phyloP scores from a whole-genome alignment of 179 eudicot species.

The Heliamphora ciliata region DNA sequence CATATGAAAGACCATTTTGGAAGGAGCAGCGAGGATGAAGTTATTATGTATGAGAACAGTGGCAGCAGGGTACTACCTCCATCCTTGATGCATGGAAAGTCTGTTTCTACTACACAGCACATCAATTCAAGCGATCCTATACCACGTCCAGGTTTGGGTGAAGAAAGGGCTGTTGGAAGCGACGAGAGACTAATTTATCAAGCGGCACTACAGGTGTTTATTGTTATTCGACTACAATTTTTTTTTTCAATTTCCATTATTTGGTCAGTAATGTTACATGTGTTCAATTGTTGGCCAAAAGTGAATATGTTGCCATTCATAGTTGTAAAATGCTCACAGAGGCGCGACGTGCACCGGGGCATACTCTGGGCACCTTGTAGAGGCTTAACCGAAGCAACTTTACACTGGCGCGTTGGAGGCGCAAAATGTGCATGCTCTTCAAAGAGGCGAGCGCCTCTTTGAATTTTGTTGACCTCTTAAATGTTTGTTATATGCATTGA shows the following conservation, averaged over 20 bases:
- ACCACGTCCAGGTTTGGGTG: conserved; percentile 41
- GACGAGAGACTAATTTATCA: conserved; percentile 80
- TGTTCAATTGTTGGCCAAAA: not conserved
- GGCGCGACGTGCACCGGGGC: too few relatives aligned
- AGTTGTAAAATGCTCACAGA: too few relatives aligned
- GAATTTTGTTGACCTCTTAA: too few relatives aligned
- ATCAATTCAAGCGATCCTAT: conserved; percentile 35
- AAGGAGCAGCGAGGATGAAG: conserved; percentile 30
- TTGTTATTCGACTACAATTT: not conserved
- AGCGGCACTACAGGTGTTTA: conserved; percentile 75
- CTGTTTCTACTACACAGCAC: conserved; percentile 32
- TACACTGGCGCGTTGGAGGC: too few relatives aligned
- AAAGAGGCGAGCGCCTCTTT: too few relatives aligned
- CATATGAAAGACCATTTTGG: conserved; percentile 29
- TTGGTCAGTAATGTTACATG: not conserved
- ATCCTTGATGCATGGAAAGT: conserved; percentile 49
- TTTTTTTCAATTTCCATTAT: not conserved
- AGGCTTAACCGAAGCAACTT: too few relatives aligned
- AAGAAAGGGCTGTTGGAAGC: conserved; percentile 52
- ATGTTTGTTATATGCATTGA: too few relatives aligned
- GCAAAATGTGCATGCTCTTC: too few relatives aligned
- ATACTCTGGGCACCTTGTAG: too few relatives aligned
- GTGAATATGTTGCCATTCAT: not conserved
- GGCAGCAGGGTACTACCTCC: conserved; percentile 58
- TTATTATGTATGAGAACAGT: conserved; percentile 29